Conservation (phyloP, 139 green algal species). For the Chlamydomonas sp. region DNA sequence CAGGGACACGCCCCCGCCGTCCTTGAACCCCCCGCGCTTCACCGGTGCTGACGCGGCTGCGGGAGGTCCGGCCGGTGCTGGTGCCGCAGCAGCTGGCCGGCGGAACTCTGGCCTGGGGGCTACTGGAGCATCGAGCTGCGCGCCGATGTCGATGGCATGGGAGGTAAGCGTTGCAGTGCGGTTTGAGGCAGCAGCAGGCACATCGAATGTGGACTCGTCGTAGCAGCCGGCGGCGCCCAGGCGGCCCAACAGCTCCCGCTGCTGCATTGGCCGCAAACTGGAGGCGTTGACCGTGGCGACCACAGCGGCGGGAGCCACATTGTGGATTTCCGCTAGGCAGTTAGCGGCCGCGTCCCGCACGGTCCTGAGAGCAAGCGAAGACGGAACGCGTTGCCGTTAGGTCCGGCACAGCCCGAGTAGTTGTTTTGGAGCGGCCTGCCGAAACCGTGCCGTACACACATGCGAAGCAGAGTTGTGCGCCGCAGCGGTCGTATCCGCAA, state of each 20-base stretch:
- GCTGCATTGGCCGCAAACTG: conserved; percentile 42
- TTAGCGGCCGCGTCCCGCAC: conserved; percentile 65
- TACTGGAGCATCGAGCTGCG: no score
- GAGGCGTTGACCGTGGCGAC: conserved; percentile 48
- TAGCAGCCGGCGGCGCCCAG: background rate
- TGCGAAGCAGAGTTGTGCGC: no score
- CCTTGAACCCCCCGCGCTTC: conserved; percentile 53
- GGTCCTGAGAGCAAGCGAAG: conserved; percentile 20
- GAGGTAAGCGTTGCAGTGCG: background rate
- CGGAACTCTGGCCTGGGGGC: no score
- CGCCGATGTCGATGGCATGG: no score
- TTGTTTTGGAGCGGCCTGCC: no score
- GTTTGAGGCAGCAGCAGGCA: background rate
- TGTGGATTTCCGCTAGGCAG: conserved; percentile 63
- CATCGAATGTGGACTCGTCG: background rate
- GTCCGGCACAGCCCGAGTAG: no score
- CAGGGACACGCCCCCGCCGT: conserved; percentile 51
- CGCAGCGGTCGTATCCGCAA: no score
- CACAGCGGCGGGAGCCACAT: conserved; percentile 43
- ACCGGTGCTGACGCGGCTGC: background rate
- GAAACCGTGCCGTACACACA: no score
- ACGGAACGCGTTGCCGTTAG: background rate
- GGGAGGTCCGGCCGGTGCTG: background rate
- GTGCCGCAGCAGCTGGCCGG: no score
- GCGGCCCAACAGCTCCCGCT: conserved; percentile 45